Base-by-base conservation (phyloP, 2,329 filamentous ascomycete genomes). In the Cordyceps farinosa region DNA sequence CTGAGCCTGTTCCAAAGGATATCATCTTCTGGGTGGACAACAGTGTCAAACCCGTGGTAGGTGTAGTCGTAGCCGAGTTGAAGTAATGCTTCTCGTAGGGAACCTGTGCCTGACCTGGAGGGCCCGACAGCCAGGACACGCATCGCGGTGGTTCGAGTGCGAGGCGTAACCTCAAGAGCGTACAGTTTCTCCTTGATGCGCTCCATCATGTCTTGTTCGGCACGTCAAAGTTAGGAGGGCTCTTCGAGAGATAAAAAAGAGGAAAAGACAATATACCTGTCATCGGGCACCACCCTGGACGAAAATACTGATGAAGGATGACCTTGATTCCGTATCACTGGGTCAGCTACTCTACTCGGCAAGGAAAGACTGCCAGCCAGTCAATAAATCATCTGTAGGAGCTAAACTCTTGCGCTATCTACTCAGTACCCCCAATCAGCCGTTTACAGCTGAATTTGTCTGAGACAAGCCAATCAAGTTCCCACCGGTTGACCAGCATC, bases 1-100 rank as follows among this genome's bases (percentile, higher is more conserved):
- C 54, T 30, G 15, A 63, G 44, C 27, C 10, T 34, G n/a, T 54
- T 36, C 59, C 63, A 63, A 9, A 32, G 3, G 3, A 62, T 30
- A 8, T 53, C 48, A 29, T 62, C 53, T 48, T 58, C 36, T 10
- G 54, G 60, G 30, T 63, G 44, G 30, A 52, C 34, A 7, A 65
- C 47, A 10, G 40, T 40, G 45, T 65, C 58, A 6, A 61, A 59
- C 1, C 48, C 61, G 38, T 65, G 52, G 40, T 65, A 63, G 51
- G 59, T 48, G 53, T 62, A 45, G 22, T 51, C 2, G 48, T 54
- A 63, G n/a, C 64, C 54, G 47, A 65, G 64, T 36, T 62, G 52
- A 22, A 57, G 27, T 13, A 63, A 17, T 22, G 61, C 60, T 29
- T 51, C 52, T 27, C 42, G 59, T n/a, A 62, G 34, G 10, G 63